Conservation (phyloP, 1,139 yeast genomes). For the Pichia norvegensis region DNA sequence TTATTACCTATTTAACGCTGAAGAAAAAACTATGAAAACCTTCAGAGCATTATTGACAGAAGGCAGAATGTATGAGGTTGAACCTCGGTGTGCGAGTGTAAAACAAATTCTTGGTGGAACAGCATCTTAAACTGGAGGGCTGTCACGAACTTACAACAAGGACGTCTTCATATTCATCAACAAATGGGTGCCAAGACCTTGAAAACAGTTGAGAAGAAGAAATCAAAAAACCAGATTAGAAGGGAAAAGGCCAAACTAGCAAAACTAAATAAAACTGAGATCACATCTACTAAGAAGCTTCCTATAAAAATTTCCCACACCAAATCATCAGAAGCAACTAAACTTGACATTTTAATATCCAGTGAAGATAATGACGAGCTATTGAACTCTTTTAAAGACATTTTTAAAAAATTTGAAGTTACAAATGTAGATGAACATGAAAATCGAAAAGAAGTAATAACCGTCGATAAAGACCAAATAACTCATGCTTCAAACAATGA, state of each 20-base stretch:
- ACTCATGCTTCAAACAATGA: not conserved
- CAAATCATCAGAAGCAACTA: not conserved
- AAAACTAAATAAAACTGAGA: slow-evolving; percentile 24
- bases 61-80: too few relatives aligned
- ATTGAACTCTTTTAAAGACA: slow-evolving; percentile 32
- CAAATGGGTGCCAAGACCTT: not conserved
- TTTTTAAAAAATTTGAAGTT: slow-evolving; percentile 37
- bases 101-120: too few relatives aligned
- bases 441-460: not conserved
- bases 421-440: not conserved
- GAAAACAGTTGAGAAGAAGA: slow-evolving; percentile 11
- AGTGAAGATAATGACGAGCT: slow-evolving; percentile 2
- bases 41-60: not conserved
- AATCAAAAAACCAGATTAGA: slow-evolving; percentile 56
- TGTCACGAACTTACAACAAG: too few relatives aligned
- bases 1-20: not conserved
- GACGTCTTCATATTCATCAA: too few relatives aligned
- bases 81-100: too few relatives aligned
- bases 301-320: too few relatives aligned
- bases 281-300: not conserved
- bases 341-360: not conserved
- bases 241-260: slow-evolving; percentile 51
- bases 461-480: not conserved
- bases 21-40: too few relatives aligned
- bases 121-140: too few relatives aligned